Percentiles rank a stretch among this genome's conserved stretches.
phyloP scores from a whole-genome alignment of 192 early-diverging fungal species.

The Coemansia sp. region DNA sequence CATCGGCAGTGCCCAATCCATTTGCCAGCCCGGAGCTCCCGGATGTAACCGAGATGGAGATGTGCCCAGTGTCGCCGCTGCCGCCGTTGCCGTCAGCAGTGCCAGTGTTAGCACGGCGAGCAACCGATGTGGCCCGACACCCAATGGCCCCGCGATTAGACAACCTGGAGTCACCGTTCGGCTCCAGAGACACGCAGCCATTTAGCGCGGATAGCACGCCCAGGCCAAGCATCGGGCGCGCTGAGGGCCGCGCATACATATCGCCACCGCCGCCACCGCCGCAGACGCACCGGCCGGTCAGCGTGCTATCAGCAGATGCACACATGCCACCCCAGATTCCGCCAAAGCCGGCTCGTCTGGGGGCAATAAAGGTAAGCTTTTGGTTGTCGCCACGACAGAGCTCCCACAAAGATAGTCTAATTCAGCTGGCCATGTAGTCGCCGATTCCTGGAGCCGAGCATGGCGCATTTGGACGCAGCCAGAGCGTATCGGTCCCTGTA shows the following conservation, averaged over 20 bases:
- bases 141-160: conserved; percentile 2
- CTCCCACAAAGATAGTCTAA: too few relatives aligned
- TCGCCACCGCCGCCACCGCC: conserved; percentile 13
- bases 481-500: conserved; percentile 1
- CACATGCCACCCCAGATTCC: conserved; percentile 8
- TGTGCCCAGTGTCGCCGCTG: conserved; percentile 6
- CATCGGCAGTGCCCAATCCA: conserved; percentile 11
- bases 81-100: conserved; percentile 13
- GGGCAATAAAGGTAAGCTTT: conserved; percentile 20
- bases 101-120: conserved; percentile 10
- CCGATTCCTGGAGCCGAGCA: conserved; percentile 2
- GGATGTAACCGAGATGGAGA: not conserved
- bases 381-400: too few relatives aligned
- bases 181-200: not conserved
- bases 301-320: not conserved
- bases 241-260: too few relatives aligned
- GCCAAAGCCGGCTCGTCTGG: conserved; percentile 35
- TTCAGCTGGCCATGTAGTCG: not conserved
- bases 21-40: conserved; percentile 48
- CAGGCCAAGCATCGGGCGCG: not conserved
- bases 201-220: not conserved
- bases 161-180: not conserved
- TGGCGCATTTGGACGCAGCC: conserved; percentile 8
- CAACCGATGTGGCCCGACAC: conserved; percentile 8
- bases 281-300: conserved; percentile 12